Percentiles rank a stretch among this genome's conserved stretches.
Conservation (phyloP, 176 grass and related monocot genomes). For the Triticum dicoccoides region DNA sequence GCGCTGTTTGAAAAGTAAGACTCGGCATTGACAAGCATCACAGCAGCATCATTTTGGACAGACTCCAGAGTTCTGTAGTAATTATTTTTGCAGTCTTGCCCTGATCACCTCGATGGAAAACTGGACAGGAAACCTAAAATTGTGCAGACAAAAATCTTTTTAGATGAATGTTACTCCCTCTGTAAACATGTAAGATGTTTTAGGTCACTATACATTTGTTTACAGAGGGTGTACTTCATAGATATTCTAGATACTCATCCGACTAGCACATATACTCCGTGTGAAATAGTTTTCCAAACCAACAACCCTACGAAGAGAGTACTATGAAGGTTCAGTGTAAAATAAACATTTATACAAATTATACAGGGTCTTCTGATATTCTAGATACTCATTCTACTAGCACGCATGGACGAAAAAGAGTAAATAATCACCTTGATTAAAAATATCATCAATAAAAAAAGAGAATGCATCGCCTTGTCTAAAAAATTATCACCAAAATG, state of each 20-base stretch:
- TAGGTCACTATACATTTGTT: too few relatives aligned
- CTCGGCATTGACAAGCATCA: constrained; percentile 55
- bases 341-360: not conserved
- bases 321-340: not conserved
- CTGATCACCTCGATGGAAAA: constrained; percentile 86
- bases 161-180: not conserved
- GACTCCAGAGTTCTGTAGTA: constrained; percentile 82
- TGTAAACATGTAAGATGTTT: too few relatives aligned
- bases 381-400: not conserved
- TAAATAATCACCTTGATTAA: too few relatives aligned
- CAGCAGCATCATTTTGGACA: constrained; percentile 62
- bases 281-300: not conserved
- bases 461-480: too few relatives aligned
- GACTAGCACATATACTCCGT: not conserved
- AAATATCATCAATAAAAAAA: too few relatives aligned
- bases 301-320: not conserved
- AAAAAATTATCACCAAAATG: not conserved
- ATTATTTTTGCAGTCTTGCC: constrained; percentile 70
- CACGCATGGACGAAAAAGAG: not conserved
- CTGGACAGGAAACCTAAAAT: constrained; percentile 70
- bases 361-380: not conserved
- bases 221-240: not conserved
- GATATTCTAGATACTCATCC: not conserved
- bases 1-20: constrained; percentile 61
- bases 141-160: not conserved